Conservation (phyloP, 2,329 filamentous ascomycete species). For the Furcasterigmium furcatum region DNA sequence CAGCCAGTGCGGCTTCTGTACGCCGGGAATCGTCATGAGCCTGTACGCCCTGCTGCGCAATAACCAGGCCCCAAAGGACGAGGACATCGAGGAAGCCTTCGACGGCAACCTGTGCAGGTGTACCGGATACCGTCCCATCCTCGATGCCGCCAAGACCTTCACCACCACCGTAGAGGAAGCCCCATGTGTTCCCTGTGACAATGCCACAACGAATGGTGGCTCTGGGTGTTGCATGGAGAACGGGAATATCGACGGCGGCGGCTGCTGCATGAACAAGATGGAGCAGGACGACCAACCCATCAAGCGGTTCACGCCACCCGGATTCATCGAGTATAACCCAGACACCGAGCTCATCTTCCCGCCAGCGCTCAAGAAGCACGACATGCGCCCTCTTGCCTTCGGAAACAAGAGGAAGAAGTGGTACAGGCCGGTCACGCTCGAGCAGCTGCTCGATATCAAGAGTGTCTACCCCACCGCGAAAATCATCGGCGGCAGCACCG, state of each 20-base stretch:
- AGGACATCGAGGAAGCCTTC: constrained; percentile 92
- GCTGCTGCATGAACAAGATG: constrained; percentile 67
- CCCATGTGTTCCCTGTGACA: constrained; percentile 36
- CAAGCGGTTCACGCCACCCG: constrained; percentile 76
- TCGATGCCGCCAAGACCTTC: constrained; percentile 92
- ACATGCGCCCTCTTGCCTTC: constrained; percentile 78
- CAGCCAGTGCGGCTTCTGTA: constrained; percentile 93
- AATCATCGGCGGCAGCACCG: constrained; percentile 91
- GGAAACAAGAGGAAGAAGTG: constrained; percentile 94
- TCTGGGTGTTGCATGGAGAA: constrained; percentile 72
- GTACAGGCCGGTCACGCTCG: constrained; percentile 83
- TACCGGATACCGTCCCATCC: constrained; percentile 89
- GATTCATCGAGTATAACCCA: constrained; percentile 91
- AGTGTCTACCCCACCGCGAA: constrained; percentile 80
- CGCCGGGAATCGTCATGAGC: constrained; percentile 97
- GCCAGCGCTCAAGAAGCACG: constrained; percentile 76
- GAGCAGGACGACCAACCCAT: constrained; percentile 48
- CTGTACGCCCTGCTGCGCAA: constrained; percentile 91
- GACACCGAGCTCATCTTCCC: constrained; percentile 96
- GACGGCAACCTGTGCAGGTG: constrained; percentile 95
- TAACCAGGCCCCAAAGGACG: constrained; percentile 70
- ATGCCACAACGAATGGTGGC: constrained; percentile 44
- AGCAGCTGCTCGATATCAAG: constrained; percentile 92
- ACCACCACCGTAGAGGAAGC: constrained; percentile 50
- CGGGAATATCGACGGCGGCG: constrained; percentile 43